Base-by-base conservation (phyloP, 2,329 filamentous ascomycete genomes). In the Hypomyces rosellus region DNA sequence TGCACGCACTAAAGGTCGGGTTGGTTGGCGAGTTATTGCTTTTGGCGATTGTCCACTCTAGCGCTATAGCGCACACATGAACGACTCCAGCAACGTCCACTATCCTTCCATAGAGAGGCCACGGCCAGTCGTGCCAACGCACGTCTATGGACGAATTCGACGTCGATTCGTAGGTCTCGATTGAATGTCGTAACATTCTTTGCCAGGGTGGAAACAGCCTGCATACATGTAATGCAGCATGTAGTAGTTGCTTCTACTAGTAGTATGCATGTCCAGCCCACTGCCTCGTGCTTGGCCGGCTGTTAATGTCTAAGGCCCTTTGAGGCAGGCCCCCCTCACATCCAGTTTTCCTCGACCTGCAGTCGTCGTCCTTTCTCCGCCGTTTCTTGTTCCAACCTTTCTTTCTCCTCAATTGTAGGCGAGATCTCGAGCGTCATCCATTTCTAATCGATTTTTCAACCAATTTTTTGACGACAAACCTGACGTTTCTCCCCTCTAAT, bases 401-500 rank as follows among this genome's bases (percentile, higher is more conserved):
- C 40, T 43, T 50, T 37, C 20, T 38, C 45, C 34, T 49, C 22
- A 30, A 25, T 40, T 25, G 48, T 38, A 40, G 45, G 41, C 46
- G 46, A 38, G 49, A 45, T 14, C 34, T 52, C 43, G 46, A 49
- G 44, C 25, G 50, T 39, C 37, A n/a, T 39, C 37, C 12, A 39
- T 39, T 14, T n/a, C 37, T 18, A 39, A 15, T n/a, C 37, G 37
- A n/a, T 39, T n/a, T 39, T 30, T 30, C 25, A 30, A 30, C 25
- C 25, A 30, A 30, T 30, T 30, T 30, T 30, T 30, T 7, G 25
- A 30, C 25, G 25, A 30, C 25, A 6, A 30, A 30, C 25, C 25
- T 30, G 25, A 30, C 25, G 25, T 30, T 30, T 30, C 25, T 6
- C 9, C 4, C 9, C 25, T 11, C 6, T 6, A 3, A 30, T 30